Percentiles rank a stretch among this genome's conserved stretches.
These are phyloP conservation scores for Ambispora gerdemannii DNA, from an alignment of 192 early-diverging fungal species.

Conservation along the genomic window DNA sequence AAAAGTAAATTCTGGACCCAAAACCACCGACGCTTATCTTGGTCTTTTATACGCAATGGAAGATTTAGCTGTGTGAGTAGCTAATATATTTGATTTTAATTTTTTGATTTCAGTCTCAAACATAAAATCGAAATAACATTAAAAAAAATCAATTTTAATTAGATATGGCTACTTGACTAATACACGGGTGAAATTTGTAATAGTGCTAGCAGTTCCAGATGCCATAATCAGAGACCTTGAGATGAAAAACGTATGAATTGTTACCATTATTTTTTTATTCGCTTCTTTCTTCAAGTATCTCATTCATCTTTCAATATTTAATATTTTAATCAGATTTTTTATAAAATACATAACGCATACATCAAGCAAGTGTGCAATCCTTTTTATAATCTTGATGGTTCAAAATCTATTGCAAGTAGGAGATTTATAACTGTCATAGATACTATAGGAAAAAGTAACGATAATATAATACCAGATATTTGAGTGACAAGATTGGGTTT, in stretches of 20 bases:
- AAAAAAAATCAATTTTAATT: not conserved
- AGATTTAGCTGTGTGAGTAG: slow-evolving; percentile 76
- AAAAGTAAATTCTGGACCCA: slow-evolving; percentile 56
- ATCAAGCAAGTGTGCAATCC: slow-evolving; percentile 79
- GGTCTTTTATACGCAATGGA: slow-evolving; percentile 87
- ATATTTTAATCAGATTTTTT: slow-evolving; percentile 61
- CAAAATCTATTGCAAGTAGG: slow-evolving; percentile 51
- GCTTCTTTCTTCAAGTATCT: not conserved
- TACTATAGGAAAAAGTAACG: slow-evolving; percentile 44
- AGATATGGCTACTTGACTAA: slow-evolving; percentile 86
- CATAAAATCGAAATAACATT: not conserved
- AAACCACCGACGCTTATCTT: slow-evolving; percentile 77
- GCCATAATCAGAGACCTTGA: slow-evolving; percentile 75
- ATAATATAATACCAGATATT: no score
- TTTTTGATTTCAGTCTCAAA: not conserved
- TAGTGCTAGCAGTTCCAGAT: slow-evolving; percentile 67
- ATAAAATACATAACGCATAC: slow-evolving; percentile 81
- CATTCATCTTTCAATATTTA: slow-evolving; percentile 4
- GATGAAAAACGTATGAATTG: slow-evolving; percentile 67
- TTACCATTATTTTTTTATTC: slow-evolving; percentile 8
- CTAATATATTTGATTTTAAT: not conserved
- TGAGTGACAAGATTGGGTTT: no score
- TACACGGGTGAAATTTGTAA: slow-evolving; percentile 74
- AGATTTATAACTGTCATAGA: slow-evolving; percentile 58
- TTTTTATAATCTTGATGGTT: slow-evolving; percentile 70